A percentile compares a stretch with the other conserved stretches of the same genome.
These are phyloP conservation scores for Pseudogymnoascus pannorum DNA, from an alignment of 2,329 filamentous ascomycete genomes.

Conservation along the genomic window DNA sequence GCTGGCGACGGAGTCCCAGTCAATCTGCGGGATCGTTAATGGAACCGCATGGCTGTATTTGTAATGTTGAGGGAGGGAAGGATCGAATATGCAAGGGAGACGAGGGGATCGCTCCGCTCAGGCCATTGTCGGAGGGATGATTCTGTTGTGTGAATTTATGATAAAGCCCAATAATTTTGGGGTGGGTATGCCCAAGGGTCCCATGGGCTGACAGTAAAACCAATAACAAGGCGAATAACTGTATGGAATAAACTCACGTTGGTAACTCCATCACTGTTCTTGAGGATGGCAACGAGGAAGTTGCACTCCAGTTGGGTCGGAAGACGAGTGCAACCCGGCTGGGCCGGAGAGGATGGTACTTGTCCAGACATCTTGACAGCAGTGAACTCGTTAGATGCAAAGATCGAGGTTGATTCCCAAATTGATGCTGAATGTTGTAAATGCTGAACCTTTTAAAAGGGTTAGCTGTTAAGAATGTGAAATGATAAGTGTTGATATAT, in stretches of 20 bases:
- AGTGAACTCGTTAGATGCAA: not conserved
- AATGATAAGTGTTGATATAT: not conserved
- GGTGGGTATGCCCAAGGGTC: not conserved
- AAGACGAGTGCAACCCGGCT: not conserved
- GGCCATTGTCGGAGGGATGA: not conserved
- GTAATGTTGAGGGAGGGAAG: not conserved
- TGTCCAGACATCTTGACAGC: not conserved
- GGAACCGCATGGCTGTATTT: not conserved
- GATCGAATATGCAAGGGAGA: not conserved
- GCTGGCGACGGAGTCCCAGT: conserved; percentile 41
- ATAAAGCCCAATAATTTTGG: not conserved
- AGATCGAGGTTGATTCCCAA: not conserved
- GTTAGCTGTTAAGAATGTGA: not conserved
- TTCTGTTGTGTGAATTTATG: not conserved
- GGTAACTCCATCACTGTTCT: conserved; percentile 4
- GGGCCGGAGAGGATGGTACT: not conserved
- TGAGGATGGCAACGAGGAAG: not conserved
- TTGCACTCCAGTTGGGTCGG: not conserved
- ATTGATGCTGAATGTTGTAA: not conserved
- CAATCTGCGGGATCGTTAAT: conserved; percentile 24
- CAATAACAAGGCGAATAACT: not conserved
- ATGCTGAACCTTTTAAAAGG: not conserved
- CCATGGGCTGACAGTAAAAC: not conserved
- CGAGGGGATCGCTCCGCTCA: not conserved
- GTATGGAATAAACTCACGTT: not conserved